phyloP scores from a whole-genome alignment of 345 rosid genomes.

The Citrus mangshanensis region DNA sequence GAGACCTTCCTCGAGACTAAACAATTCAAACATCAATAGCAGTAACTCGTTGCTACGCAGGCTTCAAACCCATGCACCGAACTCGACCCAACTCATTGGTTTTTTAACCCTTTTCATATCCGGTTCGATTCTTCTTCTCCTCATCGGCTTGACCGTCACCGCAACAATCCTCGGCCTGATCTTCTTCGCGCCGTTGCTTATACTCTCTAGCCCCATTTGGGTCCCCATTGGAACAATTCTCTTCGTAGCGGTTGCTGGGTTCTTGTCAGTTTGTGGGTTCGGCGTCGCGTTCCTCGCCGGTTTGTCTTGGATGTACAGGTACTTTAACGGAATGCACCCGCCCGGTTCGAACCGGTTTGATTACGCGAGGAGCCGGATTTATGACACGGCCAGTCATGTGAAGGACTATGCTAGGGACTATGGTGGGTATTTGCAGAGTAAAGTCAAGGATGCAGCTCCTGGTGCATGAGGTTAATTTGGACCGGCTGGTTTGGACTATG shows the following conservation, averaged over 20 bases:
- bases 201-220: constrained; percentile 79
- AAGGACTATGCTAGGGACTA: constrained; percentile 84
- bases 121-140: constrained; percentile 59
- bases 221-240: constrained; percentile 44
- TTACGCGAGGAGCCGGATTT: constrained; percentile 69
- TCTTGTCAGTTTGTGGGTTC: constrained; percentile 51
- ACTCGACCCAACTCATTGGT: constrained; percentile 58
- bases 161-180: constrained; percentile 43
- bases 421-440: constrained; percentile 74
- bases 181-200: constrained; percentile 53
- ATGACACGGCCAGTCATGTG: constrained; percentile 74
- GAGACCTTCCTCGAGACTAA: constrained; percentile 11
- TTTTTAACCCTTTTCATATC: constrained; percentile 52
- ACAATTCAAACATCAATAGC: constrained; percentile 19
- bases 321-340: constrained; percentile 66
- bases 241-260: constrained; percentile 33
- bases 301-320: constrained; percentile 62
- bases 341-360: constrained; percentile 63
- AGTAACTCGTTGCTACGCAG: constrained; percentile 37
- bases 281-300: constrained; percentile 40
- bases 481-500: background rate
- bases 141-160: constrained; percentile 58
- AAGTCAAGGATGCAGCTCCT: constrained; percentile 92
- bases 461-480: constrained; percentile 51
- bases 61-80: constrained; percentile 49